Conservation (phyloP, 2,329 filamentous ascomycete genomes). For the Colletotrichum tropicicola region DNA sequence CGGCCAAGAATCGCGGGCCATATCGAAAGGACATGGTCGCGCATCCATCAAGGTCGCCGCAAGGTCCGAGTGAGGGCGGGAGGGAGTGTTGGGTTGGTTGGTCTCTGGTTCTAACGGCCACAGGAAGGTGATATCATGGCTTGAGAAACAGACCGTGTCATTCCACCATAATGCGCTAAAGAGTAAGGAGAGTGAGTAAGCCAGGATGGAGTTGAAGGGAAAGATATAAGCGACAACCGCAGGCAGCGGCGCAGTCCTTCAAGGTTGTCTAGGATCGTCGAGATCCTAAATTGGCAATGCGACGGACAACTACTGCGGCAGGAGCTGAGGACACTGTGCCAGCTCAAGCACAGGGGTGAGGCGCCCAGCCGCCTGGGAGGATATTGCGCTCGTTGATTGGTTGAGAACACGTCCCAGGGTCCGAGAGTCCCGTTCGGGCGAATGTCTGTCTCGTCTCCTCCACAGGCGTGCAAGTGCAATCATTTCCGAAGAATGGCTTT, state of each 20-base stretch:
- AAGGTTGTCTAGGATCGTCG: slow-evolving; percentile 7
- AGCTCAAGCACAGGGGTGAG: slow-evolving; percentile 19
- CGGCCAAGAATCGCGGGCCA: slow-evolving; percentile 8
- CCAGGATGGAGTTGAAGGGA: background rate
- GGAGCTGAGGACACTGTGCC: slow-evolving; percentile 20
- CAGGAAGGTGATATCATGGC: background rate
- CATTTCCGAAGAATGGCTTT: background rate
- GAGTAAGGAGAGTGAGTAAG: background rate
- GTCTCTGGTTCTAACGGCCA: background rate
- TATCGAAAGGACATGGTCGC: slow-evolving; percentile 22
- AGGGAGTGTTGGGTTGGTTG: too few relatives aligned
- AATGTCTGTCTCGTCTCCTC: too few relatives aligned
- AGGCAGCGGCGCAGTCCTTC: slow-evolving; percentile 13
- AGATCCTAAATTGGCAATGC: slow-evolving; percentile 5
- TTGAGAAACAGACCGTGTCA: background rate
- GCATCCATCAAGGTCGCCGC: slow-evolving; percentile 28
- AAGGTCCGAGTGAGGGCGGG: background rate
- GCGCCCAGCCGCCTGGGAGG: background rate
- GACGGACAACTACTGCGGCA: background rate
- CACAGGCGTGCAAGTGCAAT: background rate
- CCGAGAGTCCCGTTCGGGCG: too few relatives aligned
- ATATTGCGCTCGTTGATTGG: slow-evolving; percentile 17
- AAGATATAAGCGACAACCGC: background rate
- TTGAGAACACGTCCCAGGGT: background rate
- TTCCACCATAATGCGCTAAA: slow-evolving; percentile 16